Evolutionary conservation across 1,284 basidiomycete species (phyloP).

Genomic region (Termitomyces sp.): DNA sequence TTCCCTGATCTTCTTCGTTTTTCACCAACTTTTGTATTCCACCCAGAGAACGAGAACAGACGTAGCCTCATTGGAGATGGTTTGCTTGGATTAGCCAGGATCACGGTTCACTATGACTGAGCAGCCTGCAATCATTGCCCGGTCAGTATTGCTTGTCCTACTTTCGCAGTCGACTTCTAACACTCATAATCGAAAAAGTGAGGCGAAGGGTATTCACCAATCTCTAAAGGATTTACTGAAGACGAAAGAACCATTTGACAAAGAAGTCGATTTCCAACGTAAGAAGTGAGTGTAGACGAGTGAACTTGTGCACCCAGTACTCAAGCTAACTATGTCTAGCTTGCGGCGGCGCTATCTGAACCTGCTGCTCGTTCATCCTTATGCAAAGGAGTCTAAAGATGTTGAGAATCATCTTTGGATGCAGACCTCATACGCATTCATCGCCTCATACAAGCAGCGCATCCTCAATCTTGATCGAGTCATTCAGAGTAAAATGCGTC

Average conservation of each 20-base stretch:
- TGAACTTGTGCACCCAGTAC: background rate
- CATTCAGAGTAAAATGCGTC: slow-evolving; percentile 42
- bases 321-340: slow-evolving; percentile 33
- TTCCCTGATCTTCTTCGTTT: slow-evolving; percentile 13
- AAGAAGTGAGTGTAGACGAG: slow-evolving; percentile 58
- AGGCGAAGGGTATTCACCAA: slow-evolving; percentile 66
- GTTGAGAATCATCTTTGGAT: slow-evolving; percentile 86
- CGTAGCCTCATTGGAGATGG: slow-evolving; percentile 15
- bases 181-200: slow-evolving; percentile 41
- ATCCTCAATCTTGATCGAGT: slow-evolving; percentile 65
- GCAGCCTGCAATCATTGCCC: slow-evolving; percentile 34
- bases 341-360: slow-evolving; percentile 73
- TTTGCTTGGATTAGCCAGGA: slow-evolving; percentile 15
- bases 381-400: slow-evolving; percentile 72
- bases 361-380: slow-evolving; percentile 72
- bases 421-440: slow-evolving; percentile 86
- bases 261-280: slow-evolving; percentile 78
- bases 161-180: slow-evolving; percentile 14
- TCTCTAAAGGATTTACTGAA: slow-evolving; percentile 67
- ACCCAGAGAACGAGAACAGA: slow-evolving; percentile 5
- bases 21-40: background rate
- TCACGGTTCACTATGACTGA: slow-evolving; percentile 29
- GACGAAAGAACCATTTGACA: slow-evolving; percentile 72
- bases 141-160: slow-evolving; percentile 26
- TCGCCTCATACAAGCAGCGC: slow-evolving; percentile 76